Evolutionary conservation across 2,329 filamentous ascomycete genomes (phyloP).

Genomic region (Pseudopithomyces chartarum): DNA sequence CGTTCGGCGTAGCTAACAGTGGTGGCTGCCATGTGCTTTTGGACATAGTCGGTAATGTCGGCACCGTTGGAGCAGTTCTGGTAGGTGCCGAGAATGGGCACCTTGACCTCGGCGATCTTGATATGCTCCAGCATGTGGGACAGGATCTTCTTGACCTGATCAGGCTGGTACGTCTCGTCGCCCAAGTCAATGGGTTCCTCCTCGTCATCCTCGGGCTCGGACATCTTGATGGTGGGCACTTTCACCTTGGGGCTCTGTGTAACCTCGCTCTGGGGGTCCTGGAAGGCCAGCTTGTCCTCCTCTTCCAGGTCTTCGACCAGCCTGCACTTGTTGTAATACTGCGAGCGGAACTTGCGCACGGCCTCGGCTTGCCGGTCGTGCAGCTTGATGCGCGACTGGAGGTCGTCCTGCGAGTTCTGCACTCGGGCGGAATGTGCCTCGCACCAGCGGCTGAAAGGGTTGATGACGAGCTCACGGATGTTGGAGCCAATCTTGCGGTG

Average conservation of each 20-base stretch:
- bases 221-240: constrained; percentile 88
- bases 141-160: constrained; percentile 90
- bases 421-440: constrained; percentile 91
- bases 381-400: constrained; percentile 87
- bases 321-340: constrained; percentile 99
- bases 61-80: constrained; percentile 88
- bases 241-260: constrained; percentile 59
- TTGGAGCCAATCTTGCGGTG: constrained; percentile 96
- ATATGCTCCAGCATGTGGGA: constrained; percentile 85
- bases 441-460: constrained; percentile 94
- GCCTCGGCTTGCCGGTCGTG: constrained; percentile 90
- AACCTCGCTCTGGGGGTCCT: constrained; percentile 69
- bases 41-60: constrained; percentile 94
- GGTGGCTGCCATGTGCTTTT: constrained; percentile 81
- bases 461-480: constrained; percentile 93
- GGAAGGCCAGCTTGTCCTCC: constrained; percentile 97
- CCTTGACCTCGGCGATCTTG: constrained; percentile 87
- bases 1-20: constrained; percentile 90
- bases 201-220: constrained; percentile 66
- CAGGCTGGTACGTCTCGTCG: constrained; percentile 81
- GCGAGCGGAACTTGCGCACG: constrained; percentile 90
- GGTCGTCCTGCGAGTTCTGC: constrained; percentile 91
- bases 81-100: constrained; percentile 93
- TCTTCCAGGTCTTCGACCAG: constrained; percentile 95
- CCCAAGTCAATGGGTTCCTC: constrained; percentile 91